phyloP scores from a whole-genome alignment of 345 rosid genomes.

The Bruguiera sexangula region DNA sequence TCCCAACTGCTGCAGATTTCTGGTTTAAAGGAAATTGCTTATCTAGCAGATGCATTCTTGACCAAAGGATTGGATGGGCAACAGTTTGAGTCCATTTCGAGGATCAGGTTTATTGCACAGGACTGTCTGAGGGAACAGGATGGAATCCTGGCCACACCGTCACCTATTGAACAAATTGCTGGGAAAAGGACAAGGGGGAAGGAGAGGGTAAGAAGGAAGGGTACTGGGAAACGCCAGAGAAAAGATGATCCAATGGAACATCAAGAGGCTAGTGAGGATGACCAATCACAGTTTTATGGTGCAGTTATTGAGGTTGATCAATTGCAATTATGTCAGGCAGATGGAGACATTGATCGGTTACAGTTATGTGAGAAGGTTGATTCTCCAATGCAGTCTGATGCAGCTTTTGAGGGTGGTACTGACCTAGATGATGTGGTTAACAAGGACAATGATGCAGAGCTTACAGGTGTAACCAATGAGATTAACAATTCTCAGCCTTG shows the following conservation, averaged over 20 bases:
- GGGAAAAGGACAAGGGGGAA: slow-evolving; percentile 28
- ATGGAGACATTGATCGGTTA: slow-evolving; percentile 15
- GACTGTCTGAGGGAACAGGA: slow-evolving; percentile 34
- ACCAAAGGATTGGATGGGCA: slow-evolving; percentile 30
- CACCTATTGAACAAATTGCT: slow-evolving; percentile 17
- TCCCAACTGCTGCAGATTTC: slow-evolving; percentile 18
- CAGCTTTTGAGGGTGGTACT: slow-evolving; percentile 8
- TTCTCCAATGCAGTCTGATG: slow-evolving; percentile 3
- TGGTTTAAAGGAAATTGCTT: slow-evolving; percentile 29
- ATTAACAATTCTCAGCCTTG: slow-evolving; percentile 12
- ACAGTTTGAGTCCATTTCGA: slow-evolving; percentile 33
- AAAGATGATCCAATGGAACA: slow-evolving; percentile 20
- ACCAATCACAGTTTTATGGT: slow-evolving; percentile 24
- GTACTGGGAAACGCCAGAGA: slow-evolving; percentile 22
- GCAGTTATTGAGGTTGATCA: slow-evolving; percentile 26
- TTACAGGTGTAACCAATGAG: not conserved
- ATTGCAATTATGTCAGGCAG: slow-evolving; percentile 13
- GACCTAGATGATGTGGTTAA: slow-evolving; percentile 12
- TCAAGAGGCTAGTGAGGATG: slow-evolving; percentile 27
- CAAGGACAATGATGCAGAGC: slow-evolving; percentile 14
- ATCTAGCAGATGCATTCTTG: slow-evolving; percentile 28
- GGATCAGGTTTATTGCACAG: slow-evolving; percentile 34
- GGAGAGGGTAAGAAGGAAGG: slow-evolving; percentile 30
- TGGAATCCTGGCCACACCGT: slow-evolving; percentile 19
- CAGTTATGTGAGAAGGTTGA: slow-evolving; percentile 17